phyloP scores from a whole-genome alignment of 352 stramenopile species.

The Phytophthora pseudosyringae region DNA sequence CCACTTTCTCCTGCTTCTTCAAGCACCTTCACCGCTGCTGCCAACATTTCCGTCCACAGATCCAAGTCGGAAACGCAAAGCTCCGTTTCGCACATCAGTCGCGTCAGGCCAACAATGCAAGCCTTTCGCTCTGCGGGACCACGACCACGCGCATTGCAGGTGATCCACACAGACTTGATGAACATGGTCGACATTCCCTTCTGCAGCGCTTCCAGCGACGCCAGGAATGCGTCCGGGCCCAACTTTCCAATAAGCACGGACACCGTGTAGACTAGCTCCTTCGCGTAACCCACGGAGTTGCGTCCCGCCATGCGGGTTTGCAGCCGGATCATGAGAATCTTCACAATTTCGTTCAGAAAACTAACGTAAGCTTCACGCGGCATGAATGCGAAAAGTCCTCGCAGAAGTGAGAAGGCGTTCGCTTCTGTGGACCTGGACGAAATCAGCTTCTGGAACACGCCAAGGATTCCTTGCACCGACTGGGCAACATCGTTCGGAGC shows the following conservation, averaged over 20 bases:
- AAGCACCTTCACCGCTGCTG: constrained; percentile 58
- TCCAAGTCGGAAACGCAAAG: constrained; percentile 57
- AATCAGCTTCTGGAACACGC: constrained; percentile 99
- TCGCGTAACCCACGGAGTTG: constrained; percentile 83
- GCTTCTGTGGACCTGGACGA: constrained; percentile 93
- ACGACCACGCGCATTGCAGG: constrained; percentile 78
- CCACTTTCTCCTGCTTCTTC: constrained; percentile 71
- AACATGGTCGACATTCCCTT: constrained; percentile 93
- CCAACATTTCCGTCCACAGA: constrained; percentile 62
- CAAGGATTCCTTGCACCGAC: constrained; percentile 89
- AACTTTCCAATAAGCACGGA: constrained; percentile 91
- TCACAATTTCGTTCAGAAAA: constrained; percentile 92
- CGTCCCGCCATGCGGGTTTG: constrained; percentile 91
- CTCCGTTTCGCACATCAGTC: constrained; percentile 80
- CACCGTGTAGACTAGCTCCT: constrained; percentile 92
- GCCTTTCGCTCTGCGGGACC: constrained; percentile 70
- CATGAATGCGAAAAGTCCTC: constrained; percentile 90
- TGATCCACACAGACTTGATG: constrained; percentile 88
- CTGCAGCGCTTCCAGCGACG: constrained; percentile 88
- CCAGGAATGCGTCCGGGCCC: constrained; percentile 78
- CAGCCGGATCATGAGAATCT: constrained; percentile 95
- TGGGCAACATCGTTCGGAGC: constrained; percentile 89
- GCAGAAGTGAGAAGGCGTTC: constrained; percentile 94
- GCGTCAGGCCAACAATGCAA: constrained; percentile 71
- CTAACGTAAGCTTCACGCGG: constrained; percentile 71